Evolutionary conservation across 805 yeast genomes (phyloP).

Genomic region (Candida bentonensis): DNA sequence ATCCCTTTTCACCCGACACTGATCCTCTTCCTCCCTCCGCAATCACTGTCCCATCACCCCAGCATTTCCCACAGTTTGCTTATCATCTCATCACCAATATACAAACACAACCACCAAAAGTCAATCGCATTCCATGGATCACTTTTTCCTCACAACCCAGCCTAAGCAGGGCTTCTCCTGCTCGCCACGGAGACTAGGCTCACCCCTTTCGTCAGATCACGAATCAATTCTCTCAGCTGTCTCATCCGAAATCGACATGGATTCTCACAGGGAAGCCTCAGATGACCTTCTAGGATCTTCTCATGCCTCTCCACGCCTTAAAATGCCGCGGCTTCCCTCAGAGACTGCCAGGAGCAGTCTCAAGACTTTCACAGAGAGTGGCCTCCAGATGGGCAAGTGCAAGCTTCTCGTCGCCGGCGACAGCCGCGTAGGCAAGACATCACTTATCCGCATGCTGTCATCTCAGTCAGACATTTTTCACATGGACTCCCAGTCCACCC

Average conservation of each 20-base stretch:
- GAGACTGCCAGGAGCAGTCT: too few species aligned
- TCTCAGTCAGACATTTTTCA: slow-evolving; percentile 24
- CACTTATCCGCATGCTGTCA: slow-evolving; percentile 70
- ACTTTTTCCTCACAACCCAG: neutral
- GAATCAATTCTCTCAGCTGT: neutral
- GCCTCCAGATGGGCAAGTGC: slow-evolving; percentile 14
- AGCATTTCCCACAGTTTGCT: too few species aligned
- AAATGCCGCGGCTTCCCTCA: neutral
- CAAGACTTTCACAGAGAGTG: slow-evolving; percentile 10
- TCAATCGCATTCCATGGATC: neutral
- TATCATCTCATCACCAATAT: too few species aligned
- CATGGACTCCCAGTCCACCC: slow-evolving; percentile 9
- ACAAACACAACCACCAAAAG: too few species aligned
- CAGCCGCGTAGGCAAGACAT: slow-evolving; percentile 75
- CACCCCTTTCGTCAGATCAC: neutral
- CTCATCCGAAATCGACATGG: neutral
- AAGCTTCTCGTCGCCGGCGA: slow-evolving; percentile 65
- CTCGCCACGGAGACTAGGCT: neutral
- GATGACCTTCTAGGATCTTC: neutral
- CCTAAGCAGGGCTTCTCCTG: neutral
- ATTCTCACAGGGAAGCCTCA: neutral
- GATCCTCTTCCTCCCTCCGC: too few species aligned
- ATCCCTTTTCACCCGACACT: too few species aligned
- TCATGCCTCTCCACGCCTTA: neutral
- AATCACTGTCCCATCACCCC: too few species aligned